Conservation (phyloP, 768 basidiomycete species). For the Rhodotorula taiwanensis region DNA sequence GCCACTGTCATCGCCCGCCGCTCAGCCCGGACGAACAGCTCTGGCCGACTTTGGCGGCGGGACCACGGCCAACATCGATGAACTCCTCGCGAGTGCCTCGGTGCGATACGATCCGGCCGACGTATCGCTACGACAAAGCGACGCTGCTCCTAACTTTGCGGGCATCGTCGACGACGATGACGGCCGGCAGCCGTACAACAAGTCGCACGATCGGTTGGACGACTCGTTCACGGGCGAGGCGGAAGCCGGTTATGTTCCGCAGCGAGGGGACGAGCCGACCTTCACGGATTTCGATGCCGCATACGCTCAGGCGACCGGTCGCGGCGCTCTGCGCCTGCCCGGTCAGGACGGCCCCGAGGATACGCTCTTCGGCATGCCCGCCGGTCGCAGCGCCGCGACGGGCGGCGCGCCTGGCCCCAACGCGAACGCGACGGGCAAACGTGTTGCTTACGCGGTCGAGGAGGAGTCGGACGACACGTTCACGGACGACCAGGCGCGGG, state of each 20-base stretch:
- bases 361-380: slow-evolving; percentile 38
- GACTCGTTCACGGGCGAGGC: slow-evolving; percentile 9
- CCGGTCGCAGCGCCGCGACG: neutral
- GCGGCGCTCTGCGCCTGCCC: slow-evolving; percentile 16
- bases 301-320: slow-evolving; percentile 3
- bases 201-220: neutral
- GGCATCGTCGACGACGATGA: slow-evolving; percentile 26
- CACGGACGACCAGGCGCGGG: slow-evolving; percentile 3
- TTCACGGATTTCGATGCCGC: slow-evolving; percentile 4
- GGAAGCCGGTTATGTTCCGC: neutral
- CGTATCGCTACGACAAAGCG: neutral
- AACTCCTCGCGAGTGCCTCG: slow-evolving; percentile 14
- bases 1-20: neutral
- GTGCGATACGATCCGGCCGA: slow-evolving; percentile 8
- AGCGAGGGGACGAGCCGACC: neutral
- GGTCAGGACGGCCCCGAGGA: slow-evolving; percentile 36
- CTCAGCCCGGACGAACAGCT: neutral
- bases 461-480: slow-evolving; percentile 24
- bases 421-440: neutral
- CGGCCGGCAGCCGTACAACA: neutral
- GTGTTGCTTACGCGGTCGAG: neutral
- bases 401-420: neutral
- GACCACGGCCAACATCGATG: slow-evolving; percentile 29
- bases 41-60: slow-evolving; percentile 29
- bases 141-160: slow-evolving; percentile 2